Percentiles rank a stretch among this genome's conserved stretches.
phyloP scores from a whole-genome alignment of 495 filamentous ascomycete genomes.

The Daldinia grandis region DNA sequence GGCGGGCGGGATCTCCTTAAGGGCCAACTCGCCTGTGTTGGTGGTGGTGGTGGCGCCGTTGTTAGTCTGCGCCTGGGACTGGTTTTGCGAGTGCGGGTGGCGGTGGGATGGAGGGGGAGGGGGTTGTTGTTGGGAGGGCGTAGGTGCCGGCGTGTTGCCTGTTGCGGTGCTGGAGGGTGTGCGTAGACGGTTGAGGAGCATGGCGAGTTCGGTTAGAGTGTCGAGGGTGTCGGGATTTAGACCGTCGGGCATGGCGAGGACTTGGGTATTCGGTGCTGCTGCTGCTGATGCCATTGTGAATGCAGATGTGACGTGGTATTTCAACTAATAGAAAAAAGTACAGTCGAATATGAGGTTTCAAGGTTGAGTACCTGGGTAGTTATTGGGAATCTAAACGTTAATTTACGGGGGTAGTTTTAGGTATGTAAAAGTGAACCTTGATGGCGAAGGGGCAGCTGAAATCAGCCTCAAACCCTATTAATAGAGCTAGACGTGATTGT shows the following conservation, averaged over 20 bases:
- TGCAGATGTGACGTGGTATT: not conserved
- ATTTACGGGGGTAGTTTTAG: not conserved
- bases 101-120: constrained; percentile 37
- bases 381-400: not conserved
- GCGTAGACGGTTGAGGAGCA: constrained; percentile 77
- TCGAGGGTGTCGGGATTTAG: constrained; percentile 76
- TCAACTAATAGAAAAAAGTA: not conserved
- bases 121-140: constrained; percentile 28
- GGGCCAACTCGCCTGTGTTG: constrained; percentile 59
- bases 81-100: constrained; percentile 46
- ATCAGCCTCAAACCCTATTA: constrained; percentile 22
- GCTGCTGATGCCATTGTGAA: constrained; percentile 46
- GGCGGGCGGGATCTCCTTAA: constrained; percentile 80
- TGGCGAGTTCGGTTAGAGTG: constrained; percentile 81
- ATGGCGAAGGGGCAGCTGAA: constrained; percentile 21
- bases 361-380: no score
- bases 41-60: constrained; percentile 39
- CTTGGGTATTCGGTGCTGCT: constrained; percentile 34
- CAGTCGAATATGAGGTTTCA: not conserved
- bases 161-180: constrained; percentile 39
- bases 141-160: constrained; percentile 19
- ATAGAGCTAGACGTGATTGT: constrained; percentile 12
- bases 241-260: constrained; percentile 52
- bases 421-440: constrained; percentile 26
- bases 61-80: constrained; percentile 34